phyloP scores from a whole-genome alignment of 371 early-diverging fungal genomes.

The Mortierella sp. region DNA sequence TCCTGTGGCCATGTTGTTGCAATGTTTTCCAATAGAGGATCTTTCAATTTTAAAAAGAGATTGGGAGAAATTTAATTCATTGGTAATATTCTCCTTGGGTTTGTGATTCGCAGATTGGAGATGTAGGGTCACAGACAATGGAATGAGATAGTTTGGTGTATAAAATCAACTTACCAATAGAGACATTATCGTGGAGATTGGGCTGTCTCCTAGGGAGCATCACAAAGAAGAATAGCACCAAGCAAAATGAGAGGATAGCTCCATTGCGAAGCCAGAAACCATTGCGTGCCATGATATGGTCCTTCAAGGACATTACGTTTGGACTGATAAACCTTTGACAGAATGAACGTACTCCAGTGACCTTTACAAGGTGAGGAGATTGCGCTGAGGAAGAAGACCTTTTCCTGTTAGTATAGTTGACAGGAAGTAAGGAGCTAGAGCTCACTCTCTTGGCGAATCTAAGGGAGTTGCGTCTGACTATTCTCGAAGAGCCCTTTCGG shows the following conservation, averaged over 20 bases:
- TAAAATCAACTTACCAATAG: conserved; percentile 24
- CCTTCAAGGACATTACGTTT: conserved; percentile 49
- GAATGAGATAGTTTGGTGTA: neutral
- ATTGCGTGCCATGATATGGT: conserved; percentile 54
- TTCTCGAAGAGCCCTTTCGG: conserved; percentile 1
- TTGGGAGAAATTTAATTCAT: neutral
- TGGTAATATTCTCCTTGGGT: neutral
- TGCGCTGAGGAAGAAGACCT: conserved; percentile 5
- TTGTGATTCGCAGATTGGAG: neutral
- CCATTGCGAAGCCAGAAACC: conserved; percentile 57
- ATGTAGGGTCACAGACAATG: neutral
- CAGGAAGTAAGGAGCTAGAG: conserved; percentile 37
- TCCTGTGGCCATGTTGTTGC: conserved; percentile 32
- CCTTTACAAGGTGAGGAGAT: conserved; percentile 3
- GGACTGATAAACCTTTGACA: conserved; percentile 1
- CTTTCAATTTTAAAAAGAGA: neutral
- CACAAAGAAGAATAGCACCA: conserved; percentile 51
- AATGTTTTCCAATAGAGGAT: conserved; percentile 6
- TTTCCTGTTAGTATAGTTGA: conserved; percentile 42
- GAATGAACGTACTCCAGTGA: neutral
- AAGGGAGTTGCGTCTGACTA: conserved; percentile 35
- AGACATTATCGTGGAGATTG: conserved; percentile 22
- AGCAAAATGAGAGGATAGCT: conserved; percentile 49
- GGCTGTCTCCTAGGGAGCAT: conserved; percentile 49
- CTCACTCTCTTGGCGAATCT: conserved; percentile 37